These are phyloP conservation scores for Allomyces macrogynus DNA, from an alignment of 192 early-diverging fungal genomes.

Conservation along the genomic window DNA sequence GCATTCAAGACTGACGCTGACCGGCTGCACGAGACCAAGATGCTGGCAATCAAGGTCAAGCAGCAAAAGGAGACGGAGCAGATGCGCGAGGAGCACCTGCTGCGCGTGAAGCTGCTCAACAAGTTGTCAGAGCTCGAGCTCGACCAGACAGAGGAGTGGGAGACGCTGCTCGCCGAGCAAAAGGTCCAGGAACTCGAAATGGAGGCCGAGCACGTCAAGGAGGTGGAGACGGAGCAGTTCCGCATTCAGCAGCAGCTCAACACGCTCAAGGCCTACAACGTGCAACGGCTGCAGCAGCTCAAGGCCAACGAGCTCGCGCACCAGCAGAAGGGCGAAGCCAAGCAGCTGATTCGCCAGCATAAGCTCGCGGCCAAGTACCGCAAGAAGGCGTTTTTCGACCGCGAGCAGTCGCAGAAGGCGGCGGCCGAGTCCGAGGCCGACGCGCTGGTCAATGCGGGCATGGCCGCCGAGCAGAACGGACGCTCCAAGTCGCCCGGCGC, in stretches of 20 bases:
- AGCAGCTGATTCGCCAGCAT: slow-evolving; percentile 9
- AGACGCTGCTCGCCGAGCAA: slow-evolving; percentile 10
- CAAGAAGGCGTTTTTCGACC: slow-evolving; percentile 9
- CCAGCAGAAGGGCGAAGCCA: slow-evolving; percentile 11
- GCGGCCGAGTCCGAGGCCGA: neutral
- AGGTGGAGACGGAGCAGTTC: slow-evolving; percentile 9
- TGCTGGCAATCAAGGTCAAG: slow-evolving; percentile 12
- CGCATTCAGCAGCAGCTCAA: slow-evolving; percentile 7
- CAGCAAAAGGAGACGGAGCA: slow-evolving; percentile 16
- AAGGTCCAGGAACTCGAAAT: slow-evolving; percentile 14
- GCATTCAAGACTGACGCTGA: slow-evolving; percentile 4
- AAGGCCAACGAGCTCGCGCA: slow-evolving; percentile 7
- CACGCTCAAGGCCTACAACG: slow-evolving; percentile 9
- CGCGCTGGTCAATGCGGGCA: slow-evolving; percentile 4
- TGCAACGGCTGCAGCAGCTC: slow-evolving; percentile 7
- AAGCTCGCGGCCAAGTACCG: slow-evolving; percentile 13
- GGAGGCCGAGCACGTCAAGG: slow-evolving; percentile 10
- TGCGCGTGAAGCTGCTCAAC: slow-evolving; percentile 10
- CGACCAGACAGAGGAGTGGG: slow-evolving; percentile 9
- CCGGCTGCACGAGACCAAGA: slow-evolving; percentile 10
- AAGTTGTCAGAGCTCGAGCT: slow-evolving; percentile 11
- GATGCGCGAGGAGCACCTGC: slow-evolving; percentile 13
- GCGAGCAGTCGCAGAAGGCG: slow-evolving; percentile 7
- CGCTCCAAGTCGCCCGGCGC: too few species aligned
- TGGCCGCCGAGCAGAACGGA: too few species aligned